A percentile compares a stretch with the other conserved stretches of the same genome.
phyloP scores from a whole-genome alignment of 1,139 yeast species.

The Candida labiduridarum region DNA sequence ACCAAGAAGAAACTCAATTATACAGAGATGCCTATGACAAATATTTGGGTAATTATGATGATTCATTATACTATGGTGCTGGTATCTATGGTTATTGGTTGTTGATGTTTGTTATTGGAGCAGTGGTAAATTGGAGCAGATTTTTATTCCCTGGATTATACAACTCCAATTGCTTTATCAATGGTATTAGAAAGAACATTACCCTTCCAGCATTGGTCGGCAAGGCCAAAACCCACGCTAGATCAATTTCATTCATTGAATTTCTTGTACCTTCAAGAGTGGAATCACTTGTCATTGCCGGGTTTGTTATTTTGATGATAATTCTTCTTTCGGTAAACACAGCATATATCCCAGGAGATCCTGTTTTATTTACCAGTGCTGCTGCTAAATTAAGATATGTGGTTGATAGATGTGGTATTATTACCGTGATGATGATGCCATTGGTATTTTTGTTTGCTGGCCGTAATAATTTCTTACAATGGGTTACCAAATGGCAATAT shows the following conservation, averaged over 20 bases:
- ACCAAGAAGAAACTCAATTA: slow-evolving; percentile 1
- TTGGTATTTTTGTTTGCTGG: slow-evolving; percentile 46
- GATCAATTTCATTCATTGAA: slow-evolving; percentile 17
- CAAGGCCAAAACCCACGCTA: slow-evolving; percentile 21
- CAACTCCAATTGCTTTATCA: slow-evolving; percentile 25
- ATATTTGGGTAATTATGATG: slow-evolving; percentile 32
- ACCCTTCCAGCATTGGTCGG: slow-evolving; percentile 31
- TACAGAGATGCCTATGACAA: slow-evolving; percentile 7
- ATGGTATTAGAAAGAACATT: slow-evolving; percentile 27
- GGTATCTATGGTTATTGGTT: slow-evolving; percentile 54
- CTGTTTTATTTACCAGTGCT: slow-evolving; percentile 21
- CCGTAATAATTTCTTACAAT: slow-evolving; percentile 43
- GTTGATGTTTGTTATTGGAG: slow-evolving; percentile 42
- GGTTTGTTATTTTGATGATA: slow-evolving; percentile 49
- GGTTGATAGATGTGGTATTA: slow-evolving; percentile 37
- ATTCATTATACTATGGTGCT: slow-evolving; percentile 49
- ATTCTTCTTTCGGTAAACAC: slow-evolving; percentile 33
- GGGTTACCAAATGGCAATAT: slow-evolving; percentile 42
- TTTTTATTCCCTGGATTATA: slow-evolving; percentile 27
- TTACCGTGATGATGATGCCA: slow-evolving; percentile 33
- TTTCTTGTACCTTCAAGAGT: slow-evolving; percentile 28
- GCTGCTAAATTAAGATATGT: slow-evolving; percentile 27
- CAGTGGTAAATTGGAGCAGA: slow-evolving; percentile 43
- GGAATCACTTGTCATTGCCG: slow-evolving; percentile 22
- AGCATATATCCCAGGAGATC: slow-evolving; percentile 24